Conservation (phyloP, 1,284 basidiomycete species). For the Rugosomyces carneus region DNA sequence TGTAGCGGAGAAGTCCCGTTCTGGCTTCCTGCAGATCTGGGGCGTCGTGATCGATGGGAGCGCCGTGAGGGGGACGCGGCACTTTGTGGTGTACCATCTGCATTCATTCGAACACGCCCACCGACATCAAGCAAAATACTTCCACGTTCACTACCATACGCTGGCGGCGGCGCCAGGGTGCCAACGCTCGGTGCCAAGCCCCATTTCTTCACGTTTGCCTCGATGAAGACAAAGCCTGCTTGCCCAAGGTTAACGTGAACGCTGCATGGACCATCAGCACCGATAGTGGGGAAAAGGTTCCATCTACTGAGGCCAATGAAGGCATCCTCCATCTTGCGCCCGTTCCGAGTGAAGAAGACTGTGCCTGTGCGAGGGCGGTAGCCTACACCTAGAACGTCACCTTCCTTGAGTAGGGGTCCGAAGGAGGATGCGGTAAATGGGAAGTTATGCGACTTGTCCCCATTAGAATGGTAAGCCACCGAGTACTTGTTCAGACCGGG, state of each 20-base stretch:
- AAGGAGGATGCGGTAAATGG: conserved; percentile 89
- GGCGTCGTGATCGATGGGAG: conserved; percentile 53
- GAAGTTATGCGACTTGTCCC: conserved; percentile 96
- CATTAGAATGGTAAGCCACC: conserved; percentile 95
- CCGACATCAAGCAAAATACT: conserved; percentile 91
- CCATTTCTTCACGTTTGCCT: conserved; percentile 99
- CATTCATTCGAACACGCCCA: conserved; percentile 45
- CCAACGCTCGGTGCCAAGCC: conserved; percentile 92
- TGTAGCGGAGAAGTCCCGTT: conserved; percentile 58
- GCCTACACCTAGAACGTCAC: conserved; percentile 90
- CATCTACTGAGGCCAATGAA: conserved; percentile 82
- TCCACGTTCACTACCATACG: conserved; percentile 91
- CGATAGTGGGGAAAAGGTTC: conserved; percentile 93
- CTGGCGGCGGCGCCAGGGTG: conserved; percentile 91
- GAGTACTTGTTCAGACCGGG: conserved; percentile 88
- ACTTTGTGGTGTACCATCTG: conserved; percentile 37
- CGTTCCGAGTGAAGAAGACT: conserved; percentile 95
- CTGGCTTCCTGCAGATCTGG: conserved; percentile 37
- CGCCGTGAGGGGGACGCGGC: conserved; percentile 47
- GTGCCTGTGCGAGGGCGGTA: conserved; percentile 93
- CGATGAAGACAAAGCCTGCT: conserved; percentile 95
- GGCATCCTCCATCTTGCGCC: conserved; percentile 91
- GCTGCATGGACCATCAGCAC: conserved; percentile 90
- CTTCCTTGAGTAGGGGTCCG: conserved; percentile 84
- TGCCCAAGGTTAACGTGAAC: conserved; percentile 95